Percentiles rank a stretch among this genome's conserved stretches.
Evolutionary conservation across 2,329 filamentous ascomycete genomes (phyloP).

Genomic region (Fusarium sp.): DNA sequence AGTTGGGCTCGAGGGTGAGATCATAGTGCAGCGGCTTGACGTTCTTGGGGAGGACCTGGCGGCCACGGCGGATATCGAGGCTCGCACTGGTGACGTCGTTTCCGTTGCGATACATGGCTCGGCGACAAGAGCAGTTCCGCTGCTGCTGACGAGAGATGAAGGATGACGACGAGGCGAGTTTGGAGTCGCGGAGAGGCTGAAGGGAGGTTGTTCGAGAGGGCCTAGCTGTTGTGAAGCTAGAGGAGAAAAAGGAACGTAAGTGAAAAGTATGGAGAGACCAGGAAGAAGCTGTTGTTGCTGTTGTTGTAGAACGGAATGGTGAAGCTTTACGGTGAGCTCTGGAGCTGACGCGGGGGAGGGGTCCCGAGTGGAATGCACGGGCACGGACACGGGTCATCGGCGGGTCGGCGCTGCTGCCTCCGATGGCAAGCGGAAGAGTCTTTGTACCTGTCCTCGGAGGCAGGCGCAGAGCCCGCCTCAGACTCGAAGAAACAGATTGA

Average conservation of each 20-base stretch:
- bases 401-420: constrained; percentile 28
- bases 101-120: constrained; percentile 47
- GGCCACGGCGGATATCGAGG: constrained; percentile 51
- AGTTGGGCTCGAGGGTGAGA: constrained; percentile 89
- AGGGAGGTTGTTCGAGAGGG: background rate
- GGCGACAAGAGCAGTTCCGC: constrained; percentile 46
- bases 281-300: constrained; percentile 3
- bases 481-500: background rate
- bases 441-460: background rate
- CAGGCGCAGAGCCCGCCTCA: constrained; percentile 20
- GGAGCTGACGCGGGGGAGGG: constrained; percentile 44
- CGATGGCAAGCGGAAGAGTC: constrained; percentile 12
- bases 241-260: constrained; percentile 10
- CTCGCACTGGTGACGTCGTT: constrained; percentile 39
- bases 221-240: constrained; percentile 11
- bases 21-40: constrained; percentile 94
- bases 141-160: constrained; percentile 36
- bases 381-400: constrained; percentile 36
- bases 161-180: constrained; percentile 12
- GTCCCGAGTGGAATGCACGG: constrained; percentile 38
- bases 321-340: constrained; percentile 30
- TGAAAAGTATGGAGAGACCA: constrained; percentile 6
- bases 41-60: constrained; percentile 90
- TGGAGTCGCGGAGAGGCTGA: constrained; percentile 6
- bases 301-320: constrained; percentile 7